A percentile compares a stretch with the other conserved stretches of the same genome.
These are phyloP conservation scores for Agrocybe chaxingu DNA, from an alignment of 768 basidiomycete species.

Conservation along the genomic window DNA sequence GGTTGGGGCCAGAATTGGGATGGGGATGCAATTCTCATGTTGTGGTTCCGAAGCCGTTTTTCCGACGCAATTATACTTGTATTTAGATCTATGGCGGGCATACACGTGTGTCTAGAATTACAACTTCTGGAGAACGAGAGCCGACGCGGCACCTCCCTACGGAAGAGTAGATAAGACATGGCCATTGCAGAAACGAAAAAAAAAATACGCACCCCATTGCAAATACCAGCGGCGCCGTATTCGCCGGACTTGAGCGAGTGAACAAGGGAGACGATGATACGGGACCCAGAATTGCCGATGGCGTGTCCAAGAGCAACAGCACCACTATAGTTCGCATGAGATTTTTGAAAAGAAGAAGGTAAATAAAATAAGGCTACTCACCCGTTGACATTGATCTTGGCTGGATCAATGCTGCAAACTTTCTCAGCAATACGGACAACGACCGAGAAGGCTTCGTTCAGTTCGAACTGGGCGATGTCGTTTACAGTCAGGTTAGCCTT, in stretches of 20 bases:
- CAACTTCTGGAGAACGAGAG: constrained; percentile 84
- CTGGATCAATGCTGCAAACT: constrained; percentile 75
- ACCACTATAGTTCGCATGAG: constrained; percentile 55
- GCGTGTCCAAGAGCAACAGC: constrained; percentile 96
- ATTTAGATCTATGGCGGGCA: constrained; percentile 11
- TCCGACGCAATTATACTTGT: constrained; percentile 4
- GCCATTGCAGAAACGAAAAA: constrained; percentile 1
- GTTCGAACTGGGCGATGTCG: constrained; percentile 90
- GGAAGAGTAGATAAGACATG: constrained; percentile 12
- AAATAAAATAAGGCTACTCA: constrained; percentile 31
- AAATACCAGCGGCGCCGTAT: constrained; percentile 94
- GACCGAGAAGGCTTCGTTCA: constrained; percentile 98
- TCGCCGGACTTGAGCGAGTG: constrained; percentile 90
- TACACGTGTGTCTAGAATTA: constrained; percentile 35
- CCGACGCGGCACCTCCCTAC: constrained; percentile 90
- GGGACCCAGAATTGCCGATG: constrained; percentile 92
- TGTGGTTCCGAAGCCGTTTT: neutral
- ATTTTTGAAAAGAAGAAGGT: constrained; percentile 1
- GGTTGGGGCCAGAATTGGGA: too few relatives aligned
- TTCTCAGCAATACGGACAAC: constrained; percentile 92
- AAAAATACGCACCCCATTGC: constrained; percentile 80
- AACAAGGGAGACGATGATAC: constrained; percentile 90
- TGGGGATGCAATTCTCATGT: constrained; percentile 9
- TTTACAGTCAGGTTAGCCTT: constrained; percentile 78
- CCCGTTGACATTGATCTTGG: constrained; percentile 91